Base-by-base conservation (phyloP, 1,284 basidiomycete species). In the Meripilus lineatus region DNA sequence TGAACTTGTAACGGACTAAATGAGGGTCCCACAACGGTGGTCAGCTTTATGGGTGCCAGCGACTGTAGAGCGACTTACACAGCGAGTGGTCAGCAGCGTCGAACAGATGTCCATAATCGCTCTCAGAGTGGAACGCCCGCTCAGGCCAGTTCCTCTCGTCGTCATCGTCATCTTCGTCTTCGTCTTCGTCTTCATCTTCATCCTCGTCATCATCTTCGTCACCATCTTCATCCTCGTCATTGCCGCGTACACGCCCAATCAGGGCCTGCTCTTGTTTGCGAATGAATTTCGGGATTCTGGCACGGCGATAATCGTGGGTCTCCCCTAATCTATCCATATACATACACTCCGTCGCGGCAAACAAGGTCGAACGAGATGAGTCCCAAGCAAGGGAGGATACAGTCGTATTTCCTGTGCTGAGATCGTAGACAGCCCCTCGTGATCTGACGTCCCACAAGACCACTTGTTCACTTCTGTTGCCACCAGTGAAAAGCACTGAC, bases 361-460 rank as follows among this genome's bases (percentile, higher is more conserved):
- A 69, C 4, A 72, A 56, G 3, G 58, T 52, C n/a, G 58, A 52
- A 18, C 49, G 55, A 4, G 41, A 32, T 7, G 49, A 47, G 48
- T 70, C 64, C 68, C 69, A 71, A 1, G 55, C 58, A 44, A 71
- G 49, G 14, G 53, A 49, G 4, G 24, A 28, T 1, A 71, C 68
- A 2, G 43, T 39, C 44, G 66, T 70, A 50, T 72, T 71, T 21
- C 70, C 70, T 2, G 69, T 71, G 6, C 62, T 53, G 18, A 72
- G 59, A 43, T 70, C 68, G 55, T 69, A 71, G 6, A 69, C 52
- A 4, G 55, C 39, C 6, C 53, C 51, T 4, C 53, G 57, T 0
- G 62, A 62, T 25, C 69, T 66, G 11, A 69, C 46, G 47, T 72
- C 69, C 68, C 69, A 71, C 13, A 65, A 35, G 26, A 58, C 64